A percentile compares a stretch with the other conserved stretches of the same genome.
Evolutionary conservation across 257 asterid genomes (phyloP).

Genomic region (Handroanthus guayacan): DNA sequence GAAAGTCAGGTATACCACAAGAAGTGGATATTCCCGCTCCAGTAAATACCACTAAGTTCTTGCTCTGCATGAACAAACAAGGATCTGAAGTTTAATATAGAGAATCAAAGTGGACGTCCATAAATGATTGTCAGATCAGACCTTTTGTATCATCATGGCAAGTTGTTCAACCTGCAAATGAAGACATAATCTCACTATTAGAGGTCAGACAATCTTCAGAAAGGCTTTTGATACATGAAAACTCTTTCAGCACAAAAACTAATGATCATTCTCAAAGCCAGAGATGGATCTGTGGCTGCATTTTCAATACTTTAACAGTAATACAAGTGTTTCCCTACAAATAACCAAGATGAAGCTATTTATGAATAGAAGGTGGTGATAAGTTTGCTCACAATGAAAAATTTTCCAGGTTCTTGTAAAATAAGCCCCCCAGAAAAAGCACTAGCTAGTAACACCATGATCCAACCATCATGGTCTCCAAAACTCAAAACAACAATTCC

Average conservation of each 20-base stretch:
- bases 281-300: constrained; percentile 9
- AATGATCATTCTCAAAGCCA: constrained; percentile 13
- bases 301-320: background rate
- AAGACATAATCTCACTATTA: constrained; percentile 26
- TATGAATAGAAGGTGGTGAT: background rate
- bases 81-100: constrained; percentile 33
- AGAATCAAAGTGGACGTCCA: constrained; percentile 35
- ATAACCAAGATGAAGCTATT: constrained; percentile 10
- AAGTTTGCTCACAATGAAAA: constrained; percentile 10
- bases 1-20: constrained; percentile 98
- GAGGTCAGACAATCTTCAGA: constrained; percentile 26
- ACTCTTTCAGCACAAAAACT: background rate
- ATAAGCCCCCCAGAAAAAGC: constrained; percentile 9
- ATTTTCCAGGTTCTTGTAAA: constrained; percentile 6
- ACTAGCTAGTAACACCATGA: background rate
- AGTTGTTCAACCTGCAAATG: constrained; percentile 81
- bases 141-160: constrained; percentile 77
- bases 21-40: constrained; percentile 99
- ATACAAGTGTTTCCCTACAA: background rate
- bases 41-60: constrained; percentile 94
- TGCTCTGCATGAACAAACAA: constrained; percentile 74
- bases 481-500: background rate
- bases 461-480: background rate
- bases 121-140: constrained; percentile 39
- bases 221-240: background rate